Evolutionary conservation across 148 eudicot genomes (phyloP).

Genomic region (Fagopyrum esculentum): DNA sequence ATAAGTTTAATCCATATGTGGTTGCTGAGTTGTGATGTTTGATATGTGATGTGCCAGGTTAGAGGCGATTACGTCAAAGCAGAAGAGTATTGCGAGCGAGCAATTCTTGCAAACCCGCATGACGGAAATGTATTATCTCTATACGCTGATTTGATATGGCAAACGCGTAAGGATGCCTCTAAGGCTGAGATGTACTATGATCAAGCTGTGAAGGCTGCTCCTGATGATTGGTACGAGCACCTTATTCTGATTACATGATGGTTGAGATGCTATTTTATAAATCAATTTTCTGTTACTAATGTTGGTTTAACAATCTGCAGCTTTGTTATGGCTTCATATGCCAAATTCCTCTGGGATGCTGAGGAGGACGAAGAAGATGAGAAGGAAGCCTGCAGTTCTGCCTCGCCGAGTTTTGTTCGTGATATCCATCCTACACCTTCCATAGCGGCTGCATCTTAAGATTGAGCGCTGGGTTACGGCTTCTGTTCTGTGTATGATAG

Average conservation of each 20-base stretch:
- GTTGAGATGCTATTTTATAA: neutral
- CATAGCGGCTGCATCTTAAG: slow-evolving; percentile 45
- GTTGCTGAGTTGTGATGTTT: slow-evolving; percentile 8
- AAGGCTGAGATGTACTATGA: slow-evolving; percentile 46
- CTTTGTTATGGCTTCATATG: slow-evolving; percentile 72
- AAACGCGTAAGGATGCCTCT: slow-evolving; percentile 32
- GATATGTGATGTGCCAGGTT: slow-evolving; percentile 27
- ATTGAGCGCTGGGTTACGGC: neutral
- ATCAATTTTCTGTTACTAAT: neutral
- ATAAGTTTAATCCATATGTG: too few species aligned
- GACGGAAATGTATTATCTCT: slow-evolving; percentile 39
- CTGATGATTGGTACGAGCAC: slow-evolving; percentile 38
- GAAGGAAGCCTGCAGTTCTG: slow-evolving; percentile 13
- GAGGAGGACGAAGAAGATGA: slow-evolving; percentile 51
- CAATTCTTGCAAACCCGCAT: slow-evolving; percentile 40
- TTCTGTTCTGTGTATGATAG: slow-evolving; percentile 15
- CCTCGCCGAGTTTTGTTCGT: slow-evolving; percentile 21
- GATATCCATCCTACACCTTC: slow-evolving; percentile 28
- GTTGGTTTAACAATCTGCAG: slow-evolving; percentile 28
- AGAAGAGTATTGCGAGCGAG: slow-evolving; percentile 59
- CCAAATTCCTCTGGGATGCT: slow-evolving; percentile 71
- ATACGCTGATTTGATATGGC: slow-evolving; percentile 52
- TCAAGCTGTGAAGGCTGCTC: slow-evolving; percentile 49
- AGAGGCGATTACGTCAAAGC: slow-evolving; percentile 45
- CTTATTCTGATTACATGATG: neutral